Base-by-base conservation (phyloP, 179 eudicot species). In the Silene coronaria region DNA sequence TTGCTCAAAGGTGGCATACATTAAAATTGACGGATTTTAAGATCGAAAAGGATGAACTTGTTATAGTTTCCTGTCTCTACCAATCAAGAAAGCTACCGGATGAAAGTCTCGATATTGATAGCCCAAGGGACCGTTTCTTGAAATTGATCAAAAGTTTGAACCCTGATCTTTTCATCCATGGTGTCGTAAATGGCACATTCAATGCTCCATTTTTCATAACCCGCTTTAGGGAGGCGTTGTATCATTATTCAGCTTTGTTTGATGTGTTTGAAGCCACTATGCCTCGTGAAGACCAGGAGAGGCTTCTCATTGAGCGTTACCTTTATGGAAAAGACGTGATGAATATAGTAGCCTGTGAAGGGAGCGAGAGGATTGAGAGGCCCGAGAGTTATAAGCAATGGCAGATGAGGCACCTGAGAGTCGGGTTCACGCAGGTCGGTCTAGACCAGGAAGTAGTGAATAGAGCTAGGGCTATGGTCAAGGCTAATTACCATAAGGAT, bases 361-460 rank as follows among this genome's bases (percentile, higher is more conserved):
- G 90, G 67, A 55, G 71, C 19, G 85, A 85, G 61, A 84, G 89
- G 71, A 79, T 86, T 10, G 89, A 82, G 69, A 82, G 89, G 81
- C 91, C 91, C 0, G 89, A 88, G 80, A 82, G 86, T 38, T 86
- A 86, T 70, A 86, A 81, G 77, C 91, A 86, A 77, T 88, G 91
- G 89, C 85, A 86, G 67, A 62, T 75, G 32, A 77, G 91, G 59
- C 78, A 67, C 10, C 67, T 48, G 48, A 83, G 86, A 60, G 85
- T 84, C 12, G 85, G 89, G 23, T 81, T 88, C 42, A 79, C 34
- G 70, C 85, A 67, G 67, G 76, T 84, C 9, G 79, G 83, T 0
- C 53, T 82, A 42, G 79, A 81, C 60, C 74, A 62, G 57, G 87
- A 77, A 48, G 66, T 85, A 5, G 65, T 84, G 3, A 74, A 73